Evolutionary conservation across 164 flowering plant genomes (phyloP).

Genomic region (Litsea cubeba): DNA sequence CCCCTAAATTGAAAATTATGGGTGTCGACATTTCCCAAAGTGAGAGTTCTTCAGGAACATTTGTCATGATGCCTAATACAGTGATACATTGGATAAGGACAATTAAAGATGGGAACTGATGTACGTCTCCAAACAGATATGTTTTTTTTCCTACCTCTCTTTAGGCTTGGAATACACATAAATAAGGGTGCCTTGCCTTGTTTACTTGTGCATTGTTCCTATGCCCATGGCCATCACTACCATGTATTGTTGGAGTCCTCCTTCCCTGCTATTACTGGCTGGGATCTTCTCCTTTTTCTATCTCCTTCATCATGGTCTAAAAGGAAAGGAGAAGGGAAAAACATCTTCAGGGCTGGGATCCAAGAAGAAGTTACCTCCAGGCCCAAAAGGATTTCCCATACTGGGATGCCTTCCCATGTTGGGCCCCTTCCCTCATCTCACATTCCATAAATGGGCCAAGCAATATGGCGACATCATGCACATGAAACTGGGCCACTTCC

Average conservation of each 20-base stretch:
- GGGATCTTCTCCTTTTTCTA: background rate
- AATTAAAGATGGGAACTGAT: too few relatives aligned
- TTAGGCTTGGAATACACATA: background rate
- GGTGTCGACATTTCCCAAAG: too few relatives aligned
- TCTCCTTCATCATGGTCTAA: background rate
- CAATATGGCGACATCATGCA: slow-evolving; percentile 18
- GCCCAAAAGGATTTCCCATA: background rate
- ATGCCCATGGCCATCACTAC: background rate
- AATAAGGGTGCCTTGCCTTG: background rate
- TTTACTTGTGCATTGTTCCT: background rate
- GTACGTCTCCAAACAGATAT: too few relatives aligned
- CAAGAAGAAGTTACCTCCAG: background rate
- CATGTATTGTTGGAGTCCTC: slow-evolving; percentile 4
- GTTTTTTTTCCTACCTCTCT: too few relatives aligned
- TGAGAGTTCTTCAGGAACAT: too few relatives aligned
- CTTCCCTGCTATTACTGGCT: slow-evolving; percentile 1
- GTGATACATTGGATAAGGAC: too few relatives aligned
- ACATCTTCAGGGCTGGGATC: background rate
- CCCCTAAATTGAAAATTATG: too few relatives aligned
- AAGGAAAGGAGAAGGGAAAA: background rate
- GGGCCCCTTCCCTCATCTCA: background rate
- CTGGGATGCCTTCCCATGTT: background rate
- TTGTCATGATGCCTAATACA: too few relatives aligned
- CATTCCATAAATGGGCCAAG: slow-evolving; percentile 8
- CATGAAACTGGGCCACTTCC: slow-evolving; percentile 11